These are phyloP conservation scores for Huntiella moniliformis DNA, from an alignment of 2,329 filamentous ascomycete species.

Conservation along the genomic window DNA sequence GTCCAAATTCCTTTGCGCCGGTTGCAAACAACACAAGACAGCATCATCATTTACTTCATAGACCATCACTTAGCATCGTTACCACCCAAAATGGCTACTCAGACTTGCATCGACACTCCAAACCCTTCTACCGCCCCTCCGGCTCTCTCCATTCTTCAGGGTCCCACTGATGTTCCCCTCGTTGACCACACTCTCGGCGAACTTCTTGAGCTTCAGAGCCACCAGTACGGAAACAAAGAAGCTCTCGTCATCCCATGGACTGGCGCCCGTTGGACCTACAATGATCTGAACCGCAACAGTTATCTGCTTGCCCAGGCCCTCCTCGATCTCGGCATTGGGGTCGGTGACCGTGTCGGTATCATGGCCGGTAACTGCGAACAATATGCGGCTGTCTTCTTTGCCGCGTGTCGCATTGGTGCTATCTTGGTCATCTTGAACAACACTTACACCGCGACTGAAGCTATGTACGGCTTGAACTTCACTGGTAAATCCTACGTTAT, in stretches of 20 bases:
- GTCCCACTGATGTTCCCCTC: slow-evolving; percentile 48
- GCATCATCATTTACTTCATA: neutral
- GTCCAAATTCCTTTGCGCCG: neutral
- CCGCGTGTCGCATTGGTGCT: slow-evolving; percentile 45
- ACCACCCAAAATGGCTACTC: slow-evolving; percentile 8
- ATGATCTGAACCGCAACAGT: slow-evolving; percentile 42
- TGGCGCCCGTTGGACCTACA: slow-evolving; percentile 53
- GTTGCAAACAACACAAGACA: neutral
- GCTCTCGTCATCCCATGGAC: slow-evolving; percentile 62
- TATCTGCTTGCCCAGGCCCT: slow-evolving; percentile 45
- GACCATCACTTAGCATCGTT: neutral
- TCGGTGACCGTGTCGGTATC: slow-evolving; percentile 53
- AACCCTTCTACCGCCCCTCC: slow-evolving; percentile 18
- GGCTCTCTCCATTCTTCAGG: slow-evolving; percentile 42
- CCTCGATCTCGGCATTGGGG: slow-evolving; percentile 44
- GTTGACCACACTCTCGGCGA: slow-evolving; percentile 55
- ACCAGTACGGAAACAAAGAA: slow-evolving; percentile 45
- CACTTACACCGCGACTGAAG: slow-evolving; percentile 58
- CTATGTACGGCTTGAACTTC: slow-evolving; percentile 51
- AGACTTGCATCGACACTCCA: slow-evolving; percentile 15
- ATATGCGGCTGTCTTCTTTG: slow-evolving; percentile 62
- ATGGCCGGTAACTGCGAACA: slow-evolving; percentile 67
- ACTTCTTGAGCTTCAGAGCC: slow-evolving; percentile 51
- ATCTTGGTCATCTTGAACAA: slow-evolving; percentile 66
- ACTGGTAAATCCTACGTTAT: slow-evolving; percentile 31